These are phyloP conservation scores for Yueomyces sp. DNA, from an alignment of 805 yeast species.

Conservation along the genomic window DNA sequence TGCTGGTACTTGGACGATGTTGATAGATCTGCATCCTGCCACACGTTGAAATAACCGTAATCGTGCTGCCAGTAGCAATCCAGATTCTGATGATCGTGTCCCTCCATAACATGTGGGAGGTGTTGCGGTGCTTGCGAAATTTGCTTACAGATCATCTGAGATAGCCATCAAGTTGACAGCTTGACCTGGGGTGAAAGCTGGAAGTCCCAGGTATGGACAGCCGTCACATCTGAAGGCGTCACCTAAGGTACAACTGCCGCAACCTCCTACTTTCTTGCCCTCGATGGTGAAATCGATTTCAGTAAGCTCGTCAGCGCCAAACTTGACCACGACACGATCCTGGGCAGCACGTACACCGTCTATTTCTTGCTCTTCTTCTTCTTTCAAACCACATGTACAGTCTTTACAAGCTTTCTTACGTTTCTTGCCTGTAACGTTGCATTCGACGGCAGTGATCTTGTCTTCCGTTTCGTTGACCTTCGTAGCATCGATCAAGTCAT, in stretches of 20 bases:
- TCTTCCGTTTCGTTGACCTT: conserved; percentile 13
- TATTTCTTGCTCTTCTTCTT: conserved; percentile 56
- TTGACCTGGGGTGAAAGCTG: conserved; percentile 98
- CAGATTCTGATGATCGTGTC: too few species aligned
- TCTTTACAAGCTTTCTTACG: conserved; percentile 89
- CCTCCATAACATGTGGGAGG: too few species aligned
- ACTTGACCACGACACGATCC: conserved; percentile 29
- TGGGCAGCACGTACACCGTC: conserved; percentile 16
- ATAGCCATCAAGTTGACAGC: conserved; percentile 61
- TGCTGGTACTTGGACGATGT: too few species aligned
- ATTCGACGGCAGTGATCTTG: conserved; percentile 18
- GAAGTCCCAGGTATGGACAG: conserved; percentile 92
- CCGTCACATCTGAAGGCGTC: conserved; percentile 98
- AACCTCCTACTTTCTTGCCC: conserved; percentile 86
- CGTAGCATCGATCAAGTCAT: conserved; percentile 30
- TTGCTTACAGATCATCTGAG: conserved; percentile 54
- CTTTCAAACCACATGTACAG: conserved; percentile 94
- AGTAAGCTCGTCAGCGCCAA: conserved; percentile 50
- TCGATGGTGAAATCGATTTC: conserved; percentile 94
- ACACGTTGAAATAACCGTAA: too few species aligned
- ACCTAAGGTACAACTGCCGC: conserved; percentile 94
- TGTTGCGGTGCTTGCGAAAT: neutral
- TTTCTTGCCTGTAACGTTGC: conserved; percentile 20
- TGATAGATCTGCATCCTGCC: too few species aligned
- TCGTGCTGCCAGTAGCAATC: too few species aligned